Evolutionary conservation across 768 basidiomycete species (phyloP).

Genomic region (Tulasnella sp.): DNA sequence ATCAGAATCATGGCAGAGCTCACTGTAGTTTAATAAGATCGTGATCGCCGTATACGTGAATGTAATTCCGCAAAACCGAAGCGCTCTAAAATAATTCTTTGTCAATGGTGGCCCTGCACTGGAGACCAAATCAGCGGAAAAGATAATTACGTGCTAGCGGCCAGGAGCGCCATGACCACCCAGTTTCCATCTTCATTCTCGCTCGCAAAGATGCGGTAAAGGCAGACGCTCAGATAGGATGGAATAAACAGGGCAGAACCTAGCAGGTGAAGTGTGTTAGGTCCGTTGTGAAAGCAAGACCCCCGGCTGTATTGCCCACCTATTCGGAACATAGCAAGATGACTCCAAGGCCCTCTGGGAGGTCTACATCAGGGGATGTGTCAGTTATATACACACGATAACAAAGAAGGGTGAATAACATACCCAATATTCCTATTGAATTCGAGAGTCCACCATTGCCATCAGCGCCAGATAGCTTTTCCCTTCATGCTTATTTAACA

Average conservation of each 20-base stretch:
- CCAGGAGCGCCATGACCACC: constrained; percentile 53
- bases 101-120: neutral
- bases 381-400: neutral
- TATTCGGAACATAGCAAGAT: constrained; percentile 81
- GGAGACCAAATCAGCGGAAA: too few relatives aligned
- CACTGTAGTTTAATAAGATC: constrained; percentile 79
- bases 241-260: constrained; percentile 73
- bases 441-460: neutral
- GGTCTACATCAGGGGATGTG: constrained; percentile 1
- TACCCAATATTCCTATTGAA: constrained; percentile 53
- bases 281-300: constrained; percentile 14
- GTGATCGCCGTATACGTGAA: constrained; percentile 88
- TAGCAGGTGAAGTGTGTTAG: constrained; percentile 14
- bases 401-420: neutral
- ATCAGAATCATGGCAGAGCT: constrained; percentile 19
- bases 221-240: constrained; percentile 69
- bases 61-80: constrained; percentile 79
- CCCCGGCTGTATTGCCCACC: constrained; percentile 30
- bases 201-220: constrained; percentile 66
- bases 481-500: constrained; percentile 19
- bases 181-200: constrained; percentile 58
- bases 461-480: neutral
- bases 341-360: constrained; percentile 42
- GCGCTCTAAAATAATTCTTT: constrained; percentile 41
- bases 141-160: constrained; percentile 67